Base-by-base conservation (phyloP, 768 basidiomycete species). In the Boletus sp. region DNA sequence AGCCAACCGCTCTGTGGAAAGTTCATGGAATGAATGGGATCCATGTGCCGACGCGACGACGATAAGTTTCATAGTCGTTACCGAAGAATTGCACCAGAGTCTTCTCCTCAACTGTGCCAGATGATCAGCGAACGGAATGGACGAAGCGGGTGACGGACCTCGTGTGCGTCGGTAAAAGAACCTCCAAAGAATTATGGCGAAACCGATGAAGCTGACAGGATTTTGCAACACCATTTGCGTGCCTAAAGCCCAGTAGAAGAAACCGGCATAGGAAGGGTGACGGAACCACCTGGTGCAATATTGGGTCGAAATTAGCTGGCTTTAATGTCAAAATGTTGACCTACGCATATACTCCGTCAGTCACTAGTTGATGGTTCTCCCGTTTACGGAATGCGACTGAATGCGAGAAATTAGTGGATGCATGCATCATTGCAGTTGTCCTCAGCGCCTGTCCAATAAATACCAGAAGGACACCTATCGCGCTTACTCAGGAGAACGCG, bases 201-300 rank as follows among this genome's bases (percentile, higher is more conserved):
- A 98, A 2, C 83, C 70, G 2, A 85, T 44, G 60, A 91, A 85
- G 14, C 85, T 85, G 15, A 94, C 32, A 0, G 90, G 83, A 68
- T 98, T 99, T 67, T 94, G 94, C 20, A 98, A 78, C 1, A 93
- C 82, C 37, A 98, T 74, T 70, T 99, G 97, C 0, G 94, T 97
- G 2, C 95, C 94, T 29, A 99, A 67, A 0, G 94, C 94, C 97
- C 97, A 98, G 71, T 96, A 98, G 72, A 91, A 96, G 77, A 98
- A 99, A 2, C 95, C 97, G 2, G 92, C 84, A 64, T 99, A 99
- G 0, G 96, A 97, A 11, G 97, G 97, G 73, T 99, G 97, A 14
- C 97, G 85, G 58, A 86, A 88, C 83, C 62, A 71, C 24, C 68
- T 69, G 35, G 42, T 42, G 30, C 20, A 47, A 39, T 7, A 33